Evolutionary conservation across 306 rosid genomes (phyloP).

Genomic region (Acacia confusa): DNA sequence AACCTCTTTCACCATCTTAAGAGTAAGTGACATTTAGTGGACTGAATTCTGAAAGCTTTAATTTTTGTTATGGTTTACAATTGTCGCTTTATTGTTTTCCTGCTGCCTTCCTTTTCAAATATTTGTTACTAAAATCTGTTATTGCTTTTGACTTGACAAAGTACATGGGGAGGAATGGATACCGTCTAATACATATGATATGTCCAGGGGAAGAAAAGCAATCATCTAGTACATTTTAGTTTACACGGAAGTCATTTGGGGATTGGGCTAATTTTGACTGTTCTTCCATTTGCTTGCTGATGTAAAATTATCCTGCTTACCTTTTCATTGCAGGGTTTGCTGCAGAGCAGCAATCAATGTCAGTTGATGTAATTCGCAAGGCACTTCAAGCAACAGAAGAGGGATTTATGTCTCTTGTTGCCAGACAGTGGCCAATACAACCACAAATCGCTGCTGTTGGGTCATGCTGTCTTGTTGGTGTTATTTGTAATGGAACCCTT

Average conservation of each 20-base stretch:
- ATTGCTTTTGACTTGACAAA: not conserved
- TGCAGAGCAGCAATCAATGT: slow-evolving; percentile 63
- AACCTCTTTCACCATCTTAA: slow-evolving; percentile 47
- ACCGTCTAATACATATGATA: not conserved
- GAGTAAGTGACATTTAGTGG: slow-evolving; percentile 31
- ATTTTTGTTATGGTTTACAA: not conserved
- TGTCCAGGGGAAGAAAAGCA: not conserved
- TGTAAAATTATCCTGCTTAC: not conserved
- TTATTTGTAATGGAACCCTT: slow-evolving; percentile 59
- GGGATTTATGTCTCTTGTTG: slow-evolving; percentile 62
- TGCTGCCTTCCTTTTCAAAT: not conserved
- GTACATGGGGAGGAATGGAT: not conserved
- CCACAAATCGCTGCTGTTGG: slow-evolving; percentile 83
- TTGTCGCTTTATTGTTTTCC: not conserved
- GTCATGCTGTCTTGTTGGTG: slow-evolving; percentile 74
- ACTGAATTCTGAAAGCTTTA: not conserved
- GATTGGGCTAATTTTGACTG: not conserved
- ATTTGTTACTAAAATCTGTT: not conserved
- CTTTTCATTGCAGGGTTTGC: slow-evolving; percentile 50
- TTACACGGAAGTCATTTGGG: not conserved
- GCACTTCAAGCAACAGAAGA: slow-evolving; percentile 80
- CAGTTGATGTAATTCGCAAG: slow-evolving; percentile 67
- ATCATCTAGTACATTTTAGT: not conserved
- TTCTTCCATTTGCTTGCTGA: not conserved
- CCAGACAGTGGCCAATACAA: slow-evolving; percentile 59